These are phyloP conservation scores for Jacaranda mimosifolia DNA, from an alignment of 257 asterid genomes.

Conservation along the genomic window DNA sequence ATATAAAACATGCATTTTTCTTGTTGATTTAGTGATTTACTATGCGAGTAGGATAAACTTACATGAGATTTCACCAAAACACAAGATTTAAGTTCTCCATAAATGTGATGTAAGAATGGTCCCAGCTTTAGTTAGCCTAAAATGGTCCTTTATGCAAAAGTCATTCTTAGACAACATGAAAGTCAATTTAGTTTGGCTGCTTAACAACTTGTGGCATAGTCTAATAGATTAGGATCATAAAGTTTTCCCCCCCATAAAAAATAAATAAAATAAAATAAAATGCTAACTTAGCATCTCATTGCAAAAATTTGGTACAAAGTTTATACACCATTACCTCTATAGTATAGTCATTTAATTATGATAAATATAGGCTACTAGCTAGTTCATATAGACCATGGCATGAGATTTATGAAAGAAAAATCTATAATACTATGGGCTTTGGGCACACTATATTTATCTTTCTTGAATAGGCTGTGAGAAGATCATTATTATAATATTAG, in stretches of 20 bases:
- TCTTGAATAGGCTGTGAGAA: neutral
- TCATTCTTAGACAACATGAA: conserved; percentile 35
- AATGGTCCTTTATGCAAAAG: conserved; percentile 36
- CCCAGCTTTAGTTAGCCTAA: conserved; percentile 41
- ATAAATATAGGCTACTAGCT: neutral
- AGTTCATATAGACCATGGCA: no score
- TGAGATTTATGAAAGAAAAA: no score
- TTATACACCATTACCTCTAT: neutral
- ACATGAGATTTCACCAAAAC: neutral
- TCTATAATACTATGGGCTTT: no score
- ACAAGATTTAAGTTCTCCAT: neutral
- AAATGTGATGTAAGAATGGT: conserved; percentile 31
- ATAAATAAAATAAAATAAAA: neutral
- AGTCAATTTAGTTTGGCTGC: conserved; percentile 41
- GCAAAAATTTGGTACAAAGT: neutral
- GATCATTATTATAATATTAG: conserved; percentile 12
- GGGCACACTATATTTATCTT: neutral
- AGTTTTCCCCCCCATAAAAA: neutral
- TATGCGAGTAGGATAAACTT: neutral
- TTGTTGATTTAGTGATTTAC: neutral
- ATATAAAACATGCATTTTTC: no score
- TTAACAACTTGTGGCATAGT: conserved; percentile 5
- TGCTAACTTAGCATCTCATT: neutral
- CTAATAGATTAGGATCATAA: conserved; percentile 25
- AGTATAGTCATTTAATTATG: neutral